Evolutionary conservation across 768 basidiomycete genomes (phyloP), one percentile per base, ranked within the genome.

Genomic region (Omphalotus guepiniiformis): DNA sequence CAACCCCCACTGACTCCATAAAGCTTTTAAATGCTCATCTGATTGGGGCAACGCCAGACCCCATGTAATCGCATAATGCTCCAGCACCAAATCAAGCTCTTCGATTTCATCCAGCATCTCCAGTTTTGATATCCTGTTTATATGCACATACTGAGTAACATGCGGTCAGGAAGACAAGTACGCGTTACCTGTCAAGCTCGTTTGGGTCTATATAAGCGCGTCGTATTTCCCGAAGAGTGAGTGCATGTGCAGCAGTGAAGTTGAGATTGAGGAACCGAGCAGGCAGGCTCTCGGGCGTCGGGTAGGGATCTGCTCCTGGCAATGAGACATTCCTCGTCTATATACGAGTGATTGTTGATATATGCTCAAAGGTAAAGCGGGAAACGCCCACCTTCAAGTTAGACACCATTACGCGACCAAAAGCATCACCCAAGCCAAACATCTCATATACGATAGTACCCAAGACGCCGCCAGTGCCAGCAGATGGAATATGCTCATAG

Each of bases 81-180:
- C 74, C 25, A 96, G 69, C 1, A 98, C 88, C 4, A 99, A 76
- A 48, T 93, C 87, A 16, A 99, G 74, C 65, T 98, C 95, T 63
- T 99, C 95, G 7, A 93, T 72, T 64, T 99, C 94, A 59, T 98
- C 95, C 4, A 99, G 75, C 64, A 89, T 75, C 61, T 98, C 95
- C 13, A 96, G 73, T 47, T 67, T 71, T 0, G 87, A 76, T 58
- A 94, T 85, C 56, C 93, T 93, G 55, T 1, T 4, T 21, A 23
- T 6, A 46, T 41, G 32, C 29, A 41, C 22, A 34, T 37, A n/a
- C n/a, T n/a, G n/a, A n/a, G n/a, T n/a, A n/a, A n/a, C n/a, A n/a
- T n/a, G n/a, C n/a, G n/a, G n/a, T n/a, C n/a, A n/a, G n/a, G n/a
- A n/a, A n/a, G n/a, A n/a, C n/a, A n/a, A n/a, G n/a, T n/a, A n/a